Evolutionary conservation across 768 basidiomycete genomes (phyloP), one percentile per base, ranked within the genome.

Genomic region (Leccinum arenicola): DNA sequence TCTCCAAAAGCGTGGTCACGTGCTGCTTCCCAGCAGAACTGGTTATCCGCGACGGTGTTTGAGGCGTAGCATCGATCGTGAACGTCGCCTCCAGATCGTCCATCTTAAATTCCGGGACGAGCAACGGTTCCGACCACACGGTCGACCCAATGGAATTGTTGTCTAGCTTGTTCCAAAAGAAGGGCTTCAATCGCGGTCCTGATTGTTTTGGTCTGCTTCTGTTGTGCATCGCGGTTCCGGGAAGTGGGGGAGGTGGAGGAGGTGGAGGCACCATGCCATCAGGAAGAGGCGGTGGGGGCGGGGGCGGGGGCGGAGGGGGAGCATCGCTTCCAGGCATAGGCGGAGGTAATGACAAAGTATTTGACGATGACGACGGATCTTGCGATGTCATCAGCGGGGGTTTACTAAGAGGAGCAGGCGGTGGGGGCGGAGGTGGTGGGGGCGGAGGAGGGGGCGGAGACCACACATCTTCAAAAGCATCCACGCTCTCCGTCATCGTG

Each of bases 161-260:
- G n/a, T 79, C 74, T 5, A 95, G 61, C 65, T 96, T 95, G 62
- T 85, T 88, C 94, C 95, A 96, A 71, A 93, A 93, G 77, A 97
- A 94, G 2, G 95, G 91, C 71, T 89, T 88, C 54, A 92, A 70
- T 50, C 82, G 80, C n/a, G 86, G 84, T 12, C 77, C 78, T 25
- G 67, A 63, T 8, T 69, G 61, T 61, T 75, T 80, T 23, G 66
- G 60, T 54, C 70, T 76, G 40, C 60, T 63, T 36, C 66, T 69
- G 31, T 70, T 68, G 56, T 68, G 72, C 60, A 75, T 76, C 9
- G 74, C 71, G 15, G 75, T 52, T 11, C 52, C 58, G 31, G 64
- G 72, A 33, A 65, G 73, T 15, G 60, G 70, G 3, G 61, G 72
- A 33, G 66, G 73, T 5, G 60, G 33, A 33, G 4, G 33, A 0